Conservation (phyloP, 1,284 basidiomycete genomes). For the Tylopilus orsonianus region DNA sequence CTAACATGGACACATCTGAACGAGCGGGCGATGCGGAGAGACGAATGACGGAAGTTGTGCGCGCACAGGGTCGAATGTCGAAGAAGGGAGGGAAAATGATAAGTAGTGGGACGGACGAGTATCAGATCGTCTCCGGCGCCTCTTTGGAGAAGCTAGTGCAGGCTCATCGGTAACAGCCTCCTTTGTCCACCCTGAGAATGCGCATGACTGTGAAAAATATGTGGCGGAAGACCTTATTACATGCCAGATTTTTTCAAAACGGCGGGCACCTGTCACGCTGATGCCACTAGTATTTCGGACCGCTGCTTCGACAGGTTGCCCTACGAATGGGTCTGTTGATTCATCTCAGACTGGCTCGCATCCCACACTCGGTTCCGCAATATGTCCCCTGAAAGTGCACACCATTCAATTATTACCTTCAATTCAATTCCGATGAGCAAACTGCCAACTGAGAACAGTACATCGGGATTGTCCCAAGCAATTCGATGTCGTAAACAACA, state of each 20-base stretch:
- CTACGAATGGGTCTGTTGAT: too few species aligned
- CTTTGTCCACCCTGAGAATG: background rate
- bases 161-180: slow-evolving; percentile 12
- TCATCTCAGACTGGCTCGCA: too few species aligned
- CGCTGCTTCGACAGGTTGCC: background rate
- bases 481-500: background rate
- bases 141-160: slow-evolving; percentile 68
- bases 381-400: background rate
- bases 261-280: slow-evolving; percentile 6
- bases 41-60: slow-evolving; percentile 87
- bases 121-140: slow-evolving; percentile 74
- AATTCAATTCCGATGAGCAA: background rate
- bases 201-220: background rate
- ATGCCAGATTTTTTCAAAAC: too few species aligned
- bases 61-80: slow-evolving; percentile 78
- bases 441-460: background rate
- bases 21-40: slow-evolving; percentile 51
- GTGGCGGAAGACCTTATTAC: background rate
- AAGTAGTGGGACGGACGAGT: slow-evolving; percentile 74
- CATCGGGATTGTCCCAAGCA: background rate
- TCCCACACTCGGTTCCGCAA: background rate
- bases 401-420: background rate
- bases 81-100: slow-evolving; percentile 82
- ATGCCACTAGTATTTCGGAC: background rate
- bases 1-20: slow-evolving; percentile 45